Percentiles rank a stretch among this genome's conserved stretches.
Evolutionary conservation across 2,329 filamentous ascomycete species (phyloP).

Genomic region (Cercospora sp.): DNA sequence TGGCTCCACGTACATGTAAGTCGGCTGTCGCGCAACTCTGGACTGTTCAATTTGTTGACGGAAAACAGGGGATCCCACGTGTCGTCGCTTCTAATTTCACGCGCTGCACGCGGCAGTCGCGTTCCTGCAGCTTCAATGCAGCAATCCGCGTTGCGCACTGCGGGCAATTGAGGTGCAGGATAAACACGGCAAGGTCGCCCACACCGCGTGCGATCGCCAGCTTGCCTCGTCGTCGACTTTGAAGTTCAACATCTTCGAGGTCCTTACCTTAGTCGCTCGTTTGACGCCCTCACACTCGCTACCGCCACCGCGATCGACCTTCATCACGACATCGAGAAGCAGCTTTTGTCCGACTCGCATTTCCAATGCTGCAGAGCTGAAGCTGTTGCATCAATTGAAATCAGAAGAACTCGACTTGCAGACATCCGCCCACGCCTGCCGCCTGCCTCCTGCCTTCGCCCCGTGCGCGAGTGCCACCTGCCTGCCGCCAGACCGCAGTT

Average conservation of each 20-base stretch:
- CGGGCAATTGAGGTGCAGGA: background rate
- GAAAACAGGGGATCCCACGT: too few relatives aligned
- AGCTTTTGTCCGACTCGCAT: background rate
- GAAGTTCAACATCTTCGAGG: background rate
- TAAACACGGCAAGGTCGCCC: background rate
- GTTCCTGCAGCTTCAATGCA: background rate
- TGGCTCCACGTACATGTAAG: too few relatives aligned
- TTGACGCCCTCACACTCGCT: background rate
- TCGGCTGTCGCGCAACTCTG: too few relatives aligned
- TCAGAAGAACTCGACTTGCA: background rate
- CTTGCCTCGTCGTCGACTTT: background rate
- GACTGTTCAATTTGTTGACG: too few relatives aligned
- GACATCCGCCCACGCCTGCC: slow-evolving; percentile 3
- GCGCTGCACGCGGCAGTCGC: background rate
- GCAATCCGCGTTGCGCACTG: background rate
- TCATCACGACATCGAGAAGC: background rate
- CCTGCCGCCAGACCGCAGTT: slow-evolving; percentile 10
- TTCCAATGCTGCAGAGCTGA: background rate
- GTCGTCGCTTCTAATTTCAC: background rate
- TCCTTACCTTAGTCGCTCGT: background rate
- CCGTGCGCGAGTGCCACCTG: background rate
- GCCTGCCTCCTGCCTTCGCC: slow-evolving; percentile 3
- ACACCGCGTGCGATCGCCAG: background rate
- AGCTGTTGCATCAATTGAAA: slow-evolving; percentile 2
- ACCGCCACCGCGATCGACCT: background rate